These are phyloP conservation scores for Trifolium subterraneum DNA, from an alignment of 306 rosid genomes.

Conservation along the genomic window DNA sequence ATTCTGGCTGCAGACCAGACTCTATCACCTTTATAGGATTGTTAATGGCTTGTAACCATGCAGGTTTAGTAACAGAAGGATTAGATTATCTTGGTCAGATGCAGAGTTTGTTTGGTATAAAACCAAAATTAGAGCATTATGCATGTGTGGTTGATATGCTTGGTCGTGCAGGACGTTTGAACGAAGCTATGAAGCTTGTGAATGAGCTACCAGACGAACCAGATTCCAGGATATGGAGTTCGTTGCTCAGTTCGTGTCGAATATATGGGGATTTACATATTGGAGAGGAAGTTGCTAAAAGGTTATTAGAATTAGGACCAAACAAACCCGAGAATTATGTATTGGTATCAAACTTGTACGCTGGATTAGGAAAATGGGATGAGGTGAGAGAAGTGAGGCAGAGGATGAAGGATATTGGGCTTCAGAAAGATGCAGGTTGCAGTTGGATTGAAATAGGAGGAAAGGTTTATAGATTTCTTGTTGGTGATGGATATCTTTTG, in stretches of 20 bases:
- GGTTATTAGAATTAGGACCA: conserved; percentile 64
- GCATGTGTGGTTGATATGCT: conserved; percentile 88
- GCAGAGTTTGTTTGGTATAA: conserved; percentile 59
- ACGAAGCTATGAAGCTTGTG: conserved; percentile 70
- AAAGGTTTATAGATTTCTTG: conserved; percentile 68
- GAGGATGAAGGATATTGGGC: conserved; percentile 72
- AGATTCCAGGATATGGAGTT: conserved; percentile 79
- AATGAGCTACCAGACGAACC: conserved; percentile 70
- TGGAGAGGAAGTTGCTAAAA: conserved; percentile 61
- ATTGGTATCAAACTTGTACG: conserved; percentile 73
- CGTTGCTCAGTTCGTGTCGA: conserved; percentile 83
- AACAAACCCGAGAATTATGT: conserved; percentile 69
- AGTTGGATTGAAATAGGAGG: conserved; percentile 90
- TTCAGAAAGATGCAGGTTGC: conserved; percentile 74
- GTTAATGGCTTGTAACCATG: conserved; percentile 80
- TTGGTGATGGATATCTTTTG: conserved; percentile 51
- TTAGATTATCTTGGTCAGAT: conserved; percentile 59
- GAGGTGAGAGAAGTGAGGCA: conserved; percentile 64
- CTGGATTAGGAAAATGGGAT: conserved; percentile 77
- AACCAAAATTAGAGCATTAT: conserved; percentile 75
- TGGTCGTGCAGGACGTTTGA: conserved; percentile 67
- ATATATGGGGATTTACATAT: conserved; percentile 59
- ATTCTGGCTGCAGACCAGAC: conserved; percentile 60
- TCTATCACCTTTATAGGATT: conserved; percentile 74
- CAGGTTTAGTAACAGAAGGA: conserved; percentile 73